Base-by-base conservation (phyloP, 768 basidiomycete genomes). In the Zangia roseola region DNA sequence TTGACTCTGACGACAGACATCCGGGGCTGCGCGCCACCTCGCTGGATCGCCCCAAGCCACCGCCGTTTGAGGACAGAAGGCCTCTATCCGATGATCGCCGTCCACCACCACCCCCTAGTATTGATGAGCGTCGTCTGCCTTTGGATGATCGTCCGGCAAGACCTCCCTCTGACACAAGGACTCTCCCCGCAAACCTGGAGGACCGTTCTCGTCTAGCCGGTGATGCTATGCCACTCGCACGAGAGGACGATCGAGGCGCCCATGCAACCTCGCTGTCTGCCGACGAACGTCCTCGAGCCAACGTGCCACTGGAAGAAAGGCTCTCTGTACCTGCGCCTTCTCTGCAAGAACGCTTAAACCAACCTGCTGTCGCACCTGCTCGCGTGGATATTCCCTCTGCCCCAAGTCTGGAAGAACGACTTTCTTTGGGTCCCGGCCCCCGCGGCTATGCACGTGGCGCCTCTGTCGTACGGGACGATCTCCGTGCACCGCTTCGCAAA, bases 351-450 rank as follows among this genome's bases (percentile, higher is more conserved):
- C 71, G 71, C 26, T 56, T 71, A 38, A 69, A 59, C 40, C 72
- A 72, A 45, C 67, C 69, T 46, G n/a, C 39, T 24, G 49, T 16
- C 13, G 45, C 42, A 26, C 52, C 58, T 46, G 14, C 57, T n/a
- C 59, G 64, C 13, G 47, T 41, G 38, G 65, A 66, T 8, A 25
- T 59, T 6, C 16, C 47, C 47, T 63, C 68, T 52, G 60, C 68
- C 20, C 63, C 71, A 10, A 71, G 60, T 50, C 58, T 76, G 20
- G 75, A 74, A 64, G 73, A 76, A 43, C 70, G 75, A 49, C 58
- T 75, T 10, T 71, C 74, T 45, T 56, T 63, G 30, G 65, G 61
- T 26, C 58, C 64, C 42, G n/a, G n/a, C n/a, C 43, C 63, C 40
- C 55, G 60, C 43, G 35, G 43, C 23, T 65, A 67, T 39, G 23